A percentile compares a stretch with the other conserved stretches of the same genome.
phyloP scores from a whole-genome alignment of 345 rosid species.

The Trapa incisa region DNA sequence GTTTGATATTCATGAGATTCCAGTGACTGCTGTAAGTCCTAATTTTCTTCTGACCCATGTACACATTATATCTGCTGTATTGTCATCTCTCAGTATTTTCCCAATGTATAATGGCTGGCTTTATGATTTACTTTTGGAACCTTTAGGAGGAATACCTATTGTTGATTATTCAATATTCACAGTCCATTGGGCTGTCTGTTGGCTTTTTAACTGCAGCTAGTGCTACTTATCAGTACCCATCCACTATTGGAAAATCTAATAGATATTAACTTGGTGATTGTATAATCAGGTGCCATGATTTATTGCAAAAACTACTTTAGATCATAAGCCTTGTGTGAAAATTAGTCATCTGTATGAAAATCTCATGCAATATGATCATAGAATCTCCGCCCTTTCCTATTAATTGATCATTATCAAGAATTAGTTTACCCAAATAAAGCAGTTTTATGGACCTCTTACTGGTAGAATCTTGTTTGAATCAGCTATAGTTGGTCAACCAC shows the following conservation, averaged over 20 bases:
- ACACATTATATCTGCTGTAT: not conserved
- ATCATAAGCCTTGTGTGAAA: not conserved
- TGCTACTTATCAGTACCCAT: not conserved
- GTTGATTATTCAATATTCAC: not conserved
- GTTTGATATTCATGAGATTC: conserved; percentile 87
- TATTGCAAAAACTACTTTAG: not conserved
- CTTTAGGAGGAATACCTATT: not conserved
- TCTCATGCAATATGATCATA: not conserved
- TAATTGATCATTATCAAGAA: not conserved
- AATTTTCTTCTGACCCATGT: not conserved
- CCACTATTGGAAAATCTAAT: not conserved
- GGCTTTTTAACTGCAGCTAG: not conserved
- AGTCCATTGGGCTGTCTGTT: not conserved
- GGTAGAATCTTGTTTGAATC: not conserved
- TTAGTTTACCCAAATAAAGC: not conserved
- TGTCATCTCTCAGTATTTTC: not conserved
- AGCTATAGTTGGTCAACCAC: not conserved
- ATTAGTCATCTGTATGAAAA: not conserved
- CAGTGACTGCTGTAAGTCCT: conserved; percentile 56
- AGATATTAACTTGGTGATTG: not conserved
- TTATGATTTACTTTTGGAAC: not conserved
- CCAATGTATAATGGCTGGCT: not conserved
- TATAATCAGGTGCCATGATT: not conserved
- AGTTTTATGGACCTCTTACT: not conserved
- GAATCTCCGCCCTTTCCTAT: not conserved